Conservation (phyloP, 2,329 filamentous ascomycete species). For the Alternaria conjuncta region DNA sequence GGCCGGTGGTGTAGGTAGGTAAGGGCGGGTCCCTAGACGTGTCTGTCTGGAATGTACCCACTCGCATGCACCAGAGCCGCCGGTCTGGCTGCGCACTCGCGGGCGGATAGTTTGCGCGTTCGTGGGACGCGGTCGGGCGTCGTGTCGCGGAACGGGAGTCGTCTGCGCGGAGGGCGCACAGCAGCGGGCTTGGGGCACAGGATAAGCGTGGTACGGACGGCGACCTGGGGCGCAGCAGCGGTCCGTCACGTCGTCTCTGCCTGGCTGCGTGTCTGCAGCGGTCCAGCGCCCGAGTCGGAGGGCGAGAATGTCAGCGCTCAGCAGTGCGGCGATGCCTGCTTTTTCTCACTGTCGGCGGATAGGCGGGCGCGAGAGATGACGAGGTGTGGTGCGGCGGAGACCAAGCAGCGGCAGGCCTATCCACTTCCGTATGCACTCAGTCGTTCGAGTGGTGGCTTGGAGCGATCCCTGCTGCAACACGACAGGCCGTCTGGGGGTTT, state of each 20-base stretch:
- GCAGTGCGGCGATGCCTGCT: constrained; percentile 17
- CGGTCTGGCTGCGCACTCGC: constrained; percentile 3
- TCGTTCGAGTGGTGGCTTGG: constrained; percentile 40
- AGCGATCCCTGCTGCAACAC: constrained; percentile 29
- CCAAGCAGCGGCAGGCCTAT: constrained; percentile 26
- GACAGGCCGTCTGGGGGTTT: constrained; percentile 12
- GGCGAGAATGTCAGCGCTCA: constrained; percentile 6
- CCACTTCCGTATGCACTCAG: constrained; percentile 26
- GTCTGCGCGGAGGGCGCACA: constrained; percentile 10
- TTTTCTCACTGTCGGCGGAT: constrained; percentile 21
- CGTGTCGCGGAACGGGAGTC: constrained; percentile 15
- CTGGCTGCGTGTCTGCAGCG: constrained; percentile 7
- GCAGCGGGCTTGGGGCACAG: constrained; percentile 15
- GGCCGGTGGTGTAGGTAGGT: constrained; percentile 8
- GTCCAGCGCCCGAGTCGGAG: constrained; percentile 8
- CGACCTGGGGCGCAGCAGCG: constrained; percentile 16
- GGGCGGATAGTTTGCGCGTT: constrained; percentile 11
- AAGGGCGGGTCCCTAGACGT: constrained; percentile 18
- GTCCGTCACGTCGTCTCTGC: constrained; percentile 16
- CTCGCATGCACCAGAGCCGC: constrained; percentile 22
- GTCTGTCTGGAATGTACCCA: constrained; percentile 18
- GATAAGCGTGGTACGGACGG: constrained; percentile 20
- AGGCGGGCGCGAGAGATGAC: constrained; percentile 30
- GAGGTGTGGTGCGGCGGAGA: constrained; percentile 28
- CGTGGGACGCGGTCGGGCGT: constrained; percentile 12